Evolutionary conservation across 352 stramenopile species (phyloP).

Genomic region (Phytophthora macrochlamydospora): DNA sequence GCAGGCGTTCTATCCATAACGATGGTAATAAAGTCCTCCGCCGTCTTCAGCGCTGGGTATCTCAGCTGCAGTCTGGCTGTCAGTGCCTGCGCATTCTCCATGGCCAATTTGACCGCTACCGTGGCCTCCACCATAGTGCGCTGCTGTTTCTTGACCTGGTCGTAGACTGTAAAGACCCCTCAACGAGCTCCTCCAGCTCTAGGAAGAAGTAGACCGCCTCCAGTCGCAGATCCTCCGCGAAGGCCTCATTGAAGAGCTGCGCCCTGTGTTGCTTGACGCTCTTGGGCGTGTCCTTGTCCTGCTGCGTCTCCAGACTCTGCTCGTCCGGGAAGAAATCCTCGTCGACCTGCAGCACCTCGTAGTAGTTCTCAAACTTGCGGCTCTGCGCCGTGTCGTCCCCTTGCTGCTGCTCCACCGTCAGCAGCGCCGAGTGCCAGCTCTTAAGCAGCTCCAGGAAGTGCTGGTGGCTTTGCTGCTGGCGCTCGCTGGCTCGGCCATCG

Average conservation of each 20-base stretch:
- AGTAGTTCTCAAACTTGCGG: constrained; percentile 24
- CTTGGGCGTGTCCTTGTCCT: neutral
- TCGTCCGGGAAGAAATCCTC: constrained; percentile 21
- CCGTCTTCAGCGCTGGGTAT: constrained; percentile 21
- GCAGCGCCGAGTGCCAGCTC: constrained; percentile 13
- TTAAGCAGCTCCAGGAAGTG: constrained; percentile 20
- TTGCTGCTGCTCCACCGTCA: constrained; percentile 1
- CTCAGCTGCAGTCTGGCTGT: constrained; percentile 27
- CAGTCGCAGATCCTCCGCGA: constrained; percentile 30
- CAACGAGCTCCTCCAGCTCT: constrained; percentile 30
- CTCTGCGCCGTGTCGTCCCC: neutral
- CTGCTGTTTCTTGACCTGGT: constrained; percentile 36
- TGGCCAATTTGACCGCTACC: constrained; percentile 35
- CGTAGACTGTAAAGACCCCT: constrained; percentile 31
- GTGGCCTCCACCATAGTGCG: constrained; percentile 46
- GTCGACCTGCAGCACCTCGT: constrained; percentile 26
- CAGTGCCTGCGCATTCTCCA: constrained; percentile 17
- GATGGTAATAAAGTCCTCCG: constrained; percentile 10
- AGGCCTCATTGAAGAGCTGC: constrained; percentile 23
- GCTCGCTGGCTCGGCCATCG: neutral
- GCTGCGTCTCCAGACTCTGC: neutral
- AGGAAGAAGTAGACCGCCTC: constrained; percentile 36
- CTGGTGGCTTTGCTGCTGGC: constrained; percentile 4
- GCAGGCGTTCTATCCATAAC: constrained; percentile 7
- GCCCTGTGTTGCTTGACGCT: constrained; percentile 3